phyloP scores from a whole-genome alignment of 2,329 filamentous ascomycete species.

The Colletotrichum ledebouriae region DNA sequence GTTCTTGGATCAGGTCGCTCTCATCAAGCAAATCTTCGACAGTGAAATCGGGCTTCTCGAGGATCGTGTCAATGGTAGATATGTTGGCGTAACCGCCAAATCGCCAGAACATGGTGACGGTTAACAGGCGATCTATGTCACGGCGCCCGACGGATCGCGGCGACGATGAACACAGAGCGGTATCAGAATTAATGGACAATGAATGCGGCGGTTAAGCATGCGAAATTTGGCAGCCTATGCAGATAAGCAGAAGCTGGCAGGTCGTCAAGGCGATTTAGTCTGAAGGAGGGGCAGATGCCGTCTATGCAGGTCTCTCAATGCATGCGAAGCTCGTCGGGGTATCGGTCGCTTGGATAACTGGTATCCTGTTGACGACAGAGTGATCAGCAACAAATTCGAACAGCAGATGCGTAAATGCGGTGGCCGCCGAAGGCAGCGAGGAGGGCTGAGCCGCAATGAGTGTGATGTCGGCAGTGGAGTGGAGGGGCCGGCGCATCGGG shows the following conservation, averaged over 20 bases:
- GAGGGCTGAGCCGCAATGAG: conserved; percentile 5
- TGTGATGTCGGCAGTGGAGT: conserved; percentile 37
- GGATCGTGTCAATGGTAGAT: conserved; percentile 94
- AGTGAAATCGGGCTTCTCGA: conserved; percentile 95
- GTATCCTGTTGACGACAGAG: conserved; percentile 1
- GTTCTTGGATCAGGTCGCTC: conserved; percentile 94
- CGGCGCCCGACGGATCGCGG: conserved; percentile 44
- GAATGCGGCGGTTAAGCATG: conserved; percentile 21
- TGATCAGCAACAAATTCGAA: conserved; percentile 16
- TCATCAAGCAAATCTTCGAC: conserved; percentile 97
- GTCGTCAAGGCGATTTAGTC: conserved; percentile 3
- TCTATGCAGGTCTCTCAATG: conserved; percentile 32
- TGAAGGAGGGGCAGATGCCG: conserved; percentile 14
- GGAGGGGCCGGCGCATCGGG: conserved; percentile 42
- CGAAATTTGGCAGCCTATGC: conserved; percentile 27
- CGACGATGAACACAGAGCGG: conserved; percentile 36
- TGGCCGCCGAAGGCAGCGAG: conserved; percentile 7
- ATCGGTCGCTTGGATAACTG: conserved; percentile 34
- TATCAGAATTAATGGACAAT: conserved; percentile 4
- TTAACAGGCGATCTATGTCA: conserved; percentile 45
- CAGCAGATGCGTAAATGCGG: background rate
- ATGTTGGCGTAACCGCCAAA: conserved; percentile 99
- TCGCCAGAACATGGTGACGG: conserved; percentile 95
- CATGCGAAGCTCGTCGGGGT: conserved; percentile 37
- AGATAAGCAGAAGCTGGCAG: background rate